Base-by-base conservation (phyloP, 2,329 filamentous ascomycete genomes). In the Alternaria consortialis region DNA sequence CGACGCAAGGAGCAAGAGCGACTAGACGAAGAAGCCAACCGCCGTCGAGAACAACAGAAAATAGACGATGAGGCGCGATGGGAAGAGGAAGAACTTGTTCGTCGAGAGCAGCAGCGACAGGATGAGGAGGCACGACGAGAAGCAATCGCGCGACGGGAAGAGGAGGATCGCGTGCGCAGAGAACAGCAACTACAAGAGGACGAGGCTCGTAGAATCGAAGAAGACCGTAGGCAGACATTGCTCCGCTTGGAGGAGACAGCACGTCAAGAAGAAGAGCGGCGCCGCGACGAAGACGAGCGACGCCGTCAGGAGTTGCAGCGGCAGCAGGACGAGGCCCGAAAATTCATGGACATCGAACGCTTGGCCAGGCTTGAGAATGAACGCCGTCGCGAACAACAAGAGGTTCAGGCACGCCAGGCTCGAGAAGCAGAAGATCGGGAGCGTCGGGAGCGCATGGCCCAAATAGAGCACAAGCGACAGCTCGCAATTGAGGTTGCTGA, bases 1-100 rank as follows among this genome's bases (percentile, higher is more conserved):
- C 73, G 68, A 17, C 71, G 71, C 6, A 77, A 72, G 58, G 71
- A 79, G 47, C 67, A 79, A 64, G 72, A 69, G 5, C 67, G 68
- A 37, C 58, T 62, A 11, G 71, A 76, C 20, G 69, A 75, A 15
- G 69, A 73, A 39, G 69, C 72, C 5, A 61, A 62, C 12, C 66
- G 64, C 23, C 67, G 62, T 13, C 66, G 65, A 32, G 68, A 71
- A 25, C 60, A 68, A 37, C 63, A 70, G 29, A 62, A 60, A 13
- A 63, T 63, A 20, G 67, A 72, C 25, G 73, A 75, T 4, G 71
- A 72, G 20, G 55, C 62, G 17, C 66, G 68, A 6, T 62, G 58
- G 32, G 69, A 71, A 37, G 70, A 74, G 20, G 73, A 75, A 9
- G 69, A 71, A 11, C 70, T 67, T 39, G 60, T 64, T 15, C 69